Percentiles rank a stretch among this genome's conserved stretches.
phyloP scores from a whole-genome alignment of 306 rosid species.

The Urtica urens region DNA sequence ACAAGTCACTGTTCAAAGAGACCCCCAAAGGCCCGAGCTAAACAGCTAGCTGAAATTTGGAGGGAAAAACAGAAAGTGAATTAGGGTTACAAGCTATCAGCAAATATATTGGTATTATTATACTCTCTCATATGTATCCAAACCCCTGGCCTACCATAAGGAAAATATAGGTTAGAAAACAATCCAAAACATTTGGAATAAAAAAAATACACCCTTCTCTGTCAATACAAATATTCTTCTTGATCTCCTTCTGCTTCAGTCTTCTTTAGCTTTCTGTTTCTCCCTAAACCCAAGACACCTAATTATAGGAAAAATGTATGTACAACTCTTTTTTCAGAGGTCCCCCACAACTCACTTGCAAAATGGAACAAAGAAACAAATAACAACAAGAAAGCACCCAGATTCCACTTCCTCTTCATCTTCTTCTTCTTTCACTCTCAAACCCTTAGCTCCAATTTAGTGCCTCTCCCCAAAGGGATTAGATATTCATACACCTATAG shows the following conservation, averaged over 20 bases:
- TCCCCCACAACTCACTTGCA: slow-evolving; percentile 18
- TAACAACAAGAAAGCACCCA: not conserved
- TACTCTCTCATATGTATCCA: not conserved
- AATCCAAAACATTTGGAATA: slow-evolving; percentile 3
- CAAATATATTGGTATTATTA: not conserved
- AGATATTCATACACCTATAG: not conserved
- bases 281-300: slow-evolving; percentile 31
- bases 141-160: not conserved
- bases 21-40: not conserved
- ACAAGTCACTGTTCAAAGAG: not conserved
- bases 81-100: slow-evolving; percentile 1
- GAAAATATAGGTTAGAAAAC: not conserved
- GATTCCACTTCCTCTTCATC: too few species aligned
- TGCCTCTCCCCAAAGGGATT: not conserved
- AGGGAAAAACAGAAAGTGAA: not conserved
- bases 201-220: not conserved
- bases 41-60: not conserved
- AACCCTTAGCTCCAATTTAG: not conserved
- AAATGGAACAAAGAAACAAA: slow-evolving; percentile 4
- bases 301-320: slow-evolving; percentile 28
- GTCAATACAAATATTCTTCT: not conserved
- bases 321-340: slow-evolving; percentile 20
- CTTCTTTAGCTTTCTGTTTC: slow-evolving; percentile 1
- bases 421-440: slow-evolving; percentile 26
- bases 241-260: slow-evolving; percentile 6